These are phyloP conservation scores for Notholithocarpus densiflorus DNA, from an alignment of 306 rosid species.

Conservation along the genomic window DNA sequence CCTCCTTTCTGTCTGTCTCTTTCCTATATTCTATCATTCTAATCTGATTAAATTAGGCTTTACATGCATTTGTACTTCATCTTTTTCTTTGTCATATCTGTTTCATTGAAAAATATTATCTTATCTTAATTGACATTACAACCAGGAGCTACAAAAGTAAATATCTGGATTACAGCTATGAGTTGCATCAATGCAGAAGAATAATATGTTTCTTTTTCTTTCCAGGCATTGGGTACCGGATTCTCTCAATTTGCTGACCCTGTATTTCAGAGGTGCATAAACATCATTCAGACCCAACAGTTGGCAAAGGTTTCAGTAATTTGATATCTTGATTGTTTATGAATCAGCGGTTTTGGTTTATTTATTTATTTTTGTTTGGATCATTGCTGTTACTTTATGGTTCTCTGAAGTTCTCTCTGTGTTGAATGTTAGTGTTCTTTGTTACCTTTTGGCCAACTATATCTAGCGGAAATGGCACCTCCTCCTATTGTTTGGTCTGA, in stretches of 20 bases:
- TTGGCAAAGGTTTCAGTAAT: slow-evolving; percentile 71
- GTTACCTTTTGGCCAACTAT: neutral
- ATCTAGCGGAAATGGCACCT: too few species aligned
- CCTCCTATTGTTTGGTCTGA: neutral
- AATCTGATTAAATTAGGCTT: neutral
- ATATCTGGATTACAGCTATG: neutral
- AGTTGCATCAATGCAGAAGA: neutral
- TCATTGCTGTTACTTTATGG: neutral
- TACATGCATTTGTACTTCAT: neutral
- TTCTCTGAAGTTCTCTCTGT: neutral
- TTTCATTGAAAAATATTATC: neutral
- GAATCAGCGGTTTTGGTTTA: neutral
- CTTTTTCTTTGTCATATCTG: neutral
- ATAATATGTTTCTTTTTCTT: slow-evolving; percentile 20
- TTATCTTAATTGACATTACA: neutral
- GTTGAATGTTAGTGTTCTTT: neutral
- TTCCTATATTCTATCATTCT: neutral
- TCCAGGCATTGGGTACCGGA: slow-evolving; percentile 91
- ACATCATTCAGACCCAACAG: slow-evolving; percentile 86
- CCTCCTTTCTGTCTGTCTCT: neutral
- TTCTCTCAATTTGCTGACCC: slow-evolving; percentile 92
- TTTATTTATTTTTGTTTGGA: neutral
- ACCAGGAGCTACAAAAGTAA: neutral
- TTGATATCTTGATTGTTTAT: slow-evolving; percentile 11
- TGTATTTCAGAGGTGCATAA: slow-evolving; percentile 94